Conservation (phyloP, 306 rosid genomes). For the Acacia crassicarpa region DNA sequence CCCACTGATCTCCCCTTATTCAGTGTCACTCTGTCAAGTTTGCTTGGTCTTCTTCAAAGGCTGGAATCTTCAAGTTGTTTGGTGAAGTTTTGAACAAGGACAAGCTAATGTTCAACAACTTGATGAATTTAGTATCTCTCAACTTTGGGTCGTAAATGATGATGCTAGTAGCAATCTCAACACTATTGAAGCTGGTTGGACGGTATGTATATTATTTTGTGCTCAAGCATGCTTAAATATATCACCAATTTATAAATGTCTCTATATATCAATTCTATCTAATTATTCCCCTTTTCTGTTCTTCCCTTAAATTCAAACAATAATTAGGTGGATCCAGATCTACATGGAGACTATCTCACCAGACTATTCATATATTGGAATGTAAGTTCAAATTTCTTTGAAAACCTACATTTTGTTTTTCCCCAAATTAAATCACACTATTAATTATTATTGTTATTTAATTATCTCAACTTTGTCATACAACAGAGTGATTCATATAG, state of each 20-base stretch:
- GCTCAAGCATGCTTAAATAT: not conserved
- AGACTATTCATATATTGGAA: constrained; percentile 39
- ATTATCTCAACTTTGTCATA: constrained; percentile 6
- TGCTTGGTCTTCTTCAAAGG: too few species aligned
- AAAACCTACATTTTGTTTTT: not conserved
- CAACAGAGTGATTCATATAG: constrained; percentile 62
- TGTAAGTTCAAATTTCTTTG: not conserved
- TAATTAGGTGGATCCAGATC: constrained; percentile 49
- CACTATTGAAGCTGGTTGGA: constrained; percentile 69
- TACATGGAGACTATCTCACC: constrained; percentile 52
- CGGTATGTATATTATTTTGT: constrained; percentile 26
- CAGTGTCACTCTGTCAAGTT: too few species aligned
- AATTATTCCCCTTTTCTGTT: constrained; percentile 5
- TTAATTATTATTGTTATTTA: constrained; percentile 1
- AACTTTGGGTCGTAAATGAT: constrained; percentile 52
- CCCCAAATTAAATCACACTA: not conserved
- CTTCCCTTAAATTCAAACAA: constrained; percentile 17
- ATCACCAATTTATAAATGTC: not conserved
- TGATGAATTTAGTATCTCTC: constrained; percentile 57
- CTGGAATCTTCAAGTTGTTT: too few species aligned
- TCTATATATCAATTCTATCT: not conserved
- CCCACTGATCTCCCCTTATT: too few species aligned
- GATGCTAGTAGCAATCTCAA: constrained; percentile 49
- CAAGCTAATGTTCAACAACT: constrained; percentile 48
- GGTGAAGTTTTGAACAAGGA: too few species aligned